Evolutionary conservation across 2,329 filamentous ascomycete species (phyloP), one percentile per base, ranked within the genome.

Genomic region (Arthrobotrys iridis): DNA sequence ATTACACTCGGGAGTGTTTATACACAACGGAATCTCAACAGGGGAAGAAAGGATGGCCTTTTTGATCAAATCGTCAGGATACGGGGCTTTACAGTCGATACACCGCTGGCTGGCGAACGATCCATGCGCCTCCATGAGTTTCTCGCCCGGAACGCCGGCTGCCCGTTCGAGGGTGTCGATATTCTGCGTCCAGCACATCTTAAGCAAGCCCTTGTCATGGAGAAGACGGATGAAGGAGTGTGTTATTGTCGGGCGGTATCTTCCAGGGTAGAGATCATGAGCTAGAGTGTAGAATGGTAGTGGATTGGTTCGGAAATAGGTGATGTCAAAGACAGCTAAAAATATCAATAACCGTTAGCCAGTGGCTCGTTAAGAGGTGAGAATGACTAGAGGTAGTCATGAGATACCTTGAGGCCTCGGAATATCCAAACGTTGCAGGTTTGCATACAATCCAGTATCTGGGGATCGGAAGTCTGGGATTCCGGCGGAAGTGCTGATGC

Each of bases 401-500:
- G 45, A 15, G 5, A 28, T 59, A 66, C 77, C 68, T 77, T 78
- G 76, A 20, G 94, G 90, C 79, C 94, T 90, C 0, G 93, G 93
- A 0, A 99, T 87, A 74, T 96, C 89, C 30, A 98, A 87, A 60
- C 91, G 88, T 20, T 91, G 91, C 15, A 99, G 89, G 80, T 98
- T 98, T 79, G 92, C 90, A 82, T 99, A 99, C 8, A 99, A 87
- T 2, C 95, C 95, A 0, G 94, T 98, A 70, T 93, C 91, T 77
- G 94, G 93, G 1, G 93, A 96, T 77, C 95, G 88, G 82, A 98
- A 99, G 83, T 99, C 95, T 77, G 95, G 95, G 77, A 99, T 94
- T 83, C 84, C 83, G 1, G 83, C 84, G n/a, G 84, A 85, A 3
- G 81, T 83, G 73, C 80, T 84, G 40, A 76, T 72, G 45, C 79